Evolutionary conservation across 768 basidiomycete species (phyloP).

Genomic region (Tulasnella sp.): DNA sequence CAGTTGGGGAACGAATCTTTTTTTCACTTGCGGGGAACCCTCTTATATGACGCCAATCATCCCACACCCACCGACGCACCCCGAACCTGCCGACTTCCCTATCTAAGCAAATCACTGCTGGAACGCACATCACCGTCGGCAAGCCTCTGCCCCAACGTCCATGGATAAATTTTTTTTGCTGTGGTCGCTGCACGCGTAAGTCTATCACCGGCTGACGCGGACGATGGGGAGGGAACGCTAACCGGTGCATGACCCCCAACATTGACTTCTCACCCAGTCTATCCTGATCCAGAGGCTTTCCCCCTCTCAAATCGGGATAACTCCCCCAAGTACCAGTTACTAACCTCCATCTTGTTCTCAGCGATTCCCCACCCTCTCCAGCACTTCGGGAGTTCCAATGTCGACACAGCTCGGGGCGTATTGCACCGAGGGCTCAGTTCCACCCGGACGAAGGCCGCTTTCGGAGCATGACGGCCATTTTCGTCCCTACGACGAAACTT

Average conservation of each 20-base stretch:
- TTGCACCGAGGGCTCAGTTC: constrained; percentile 10
- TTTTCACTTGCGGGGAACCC: constrained; percentile 3
- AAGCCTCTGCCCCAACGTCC: neutral
- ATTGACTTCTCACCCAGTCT: neutral
- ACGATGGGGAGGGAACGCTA: neutral
- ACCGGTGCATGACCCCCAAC: neutral
- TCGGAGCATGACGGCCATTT: neutral
- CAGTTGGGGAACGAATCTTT: constrained; percentile 18
- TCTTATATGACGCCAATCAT: constrained; percentile 19
- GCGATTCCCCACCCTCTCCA: constrained; percentile 6
- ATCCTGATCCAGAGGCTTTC: neutral
- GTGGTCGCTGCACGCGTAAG: neutral
- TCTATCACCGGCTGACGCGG: neutral
- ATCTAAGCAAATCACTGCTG: neutral
- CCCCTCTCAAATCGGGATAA: neutral
- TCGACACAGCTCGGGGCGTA: constrained; percentile 7
- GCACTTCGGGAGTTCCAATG: constrained; percentile 1
- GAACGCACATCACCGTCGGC: neutral
- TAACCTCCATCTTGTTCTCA: neutral
- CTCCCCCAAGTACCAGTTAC: neutral
- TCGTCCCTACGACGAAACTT: neutral
- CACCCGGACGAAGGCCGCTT: constrained; percentile 8
- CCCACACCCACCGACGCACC: constrained; percentile 12
- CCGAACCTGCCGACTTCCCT: neutral
- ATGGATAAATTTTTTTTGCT: neutral